Evolutionary conservation across 306 rosid species (phyloP).

Genomic region (Comarum palustre): DNA sequence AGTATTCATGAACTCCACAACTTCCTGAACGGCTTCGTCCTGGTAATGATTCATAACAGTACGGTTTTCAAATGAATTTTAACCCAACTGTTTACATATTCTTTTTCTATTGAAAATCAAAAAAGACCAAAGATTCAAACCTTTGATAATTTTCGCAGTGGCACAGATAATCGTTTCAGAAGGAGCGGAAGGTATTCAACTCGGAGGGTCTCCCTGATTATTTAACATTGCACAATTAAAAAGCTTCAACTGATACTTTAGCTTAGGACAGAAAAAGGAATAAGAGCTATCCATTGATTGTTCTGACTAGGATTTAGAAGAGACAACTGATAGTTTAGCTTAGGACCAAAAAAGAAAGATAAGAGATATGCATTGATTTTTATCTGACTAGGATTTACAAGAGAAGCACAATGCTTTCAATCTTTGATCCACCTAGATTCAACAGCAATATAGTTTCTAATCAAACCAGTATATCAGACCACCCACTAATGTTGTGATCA

Average conservation of each 20-base stretch:
- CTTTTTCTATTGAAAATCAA: background rate
- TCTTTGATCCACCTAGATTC: background rate
- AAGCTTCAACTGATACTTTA: conserved; percentile 10
- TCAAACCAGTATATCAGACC: background rate
- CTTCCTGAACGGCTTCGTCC: conserved; percentile 81
- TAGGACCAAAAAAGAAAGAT: background rate
- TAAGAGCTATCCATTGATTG: no score
- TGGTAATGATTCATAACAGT: conserved; percentile 37
- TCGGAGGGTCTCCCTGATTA: conserved; percentile 68
- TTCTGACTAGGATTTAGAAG: no score
- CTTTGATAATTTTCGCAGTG: conserved; percentile 68
- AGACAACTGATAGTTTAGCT: background rate
- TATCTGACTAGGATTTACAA: background rate
- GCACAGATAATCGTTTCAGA: conserved; percentile 64
- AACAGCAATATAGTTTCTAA: background rate
- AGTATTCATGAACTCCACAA: conserved; percentile 84
- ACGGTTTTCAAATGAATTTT: conserved; percentile 12
- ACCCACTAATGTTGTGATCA: background rate
- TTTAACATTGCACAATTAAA: conserved; percentile 28
- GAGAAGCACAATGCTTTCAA: background rate
- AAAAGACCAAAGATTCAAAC: conserved; percentile 38
- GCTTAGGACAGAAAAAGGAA: background rate
- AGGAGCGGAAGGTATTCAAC: conserved; percentile 69
- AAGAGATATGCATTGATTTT: background rate
- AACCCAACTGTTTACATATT: background rate